Evolutionary conservation across 331 rosid species (phyloP).

Genomic region (Acacia pycnantha): DNA sequence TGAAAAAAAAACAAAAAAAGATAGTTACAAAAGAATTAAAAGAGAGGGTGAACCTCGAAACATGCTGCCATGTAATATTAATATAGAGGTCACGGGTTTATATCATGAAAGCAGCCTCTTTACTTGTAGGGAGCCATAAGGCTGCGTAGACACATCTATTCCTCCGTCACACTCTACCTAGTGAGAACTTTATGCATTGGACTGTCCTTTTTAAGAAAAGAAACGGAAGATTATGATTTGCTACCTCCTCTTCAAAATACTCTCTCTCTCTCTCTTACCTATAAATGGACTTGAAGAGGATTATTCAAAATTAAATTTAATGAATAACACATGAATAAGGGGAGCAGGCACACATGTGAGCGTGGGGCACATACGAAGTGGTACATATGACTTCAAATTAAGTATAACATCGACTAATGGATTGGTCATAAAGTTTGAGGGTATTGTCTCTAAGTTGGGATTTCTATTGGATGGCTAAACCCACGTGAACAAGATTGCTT

Average conservation of each 20-base stretch:
- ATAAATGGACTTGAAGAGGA: too few relatives aligned
- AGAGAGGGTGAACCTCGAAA: too few relatives aligned
- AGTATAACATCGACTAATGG: not conserved
- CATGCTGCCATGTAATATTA: too few relatives aligned
- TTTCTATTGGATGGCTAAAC: constrained; percentile 43
- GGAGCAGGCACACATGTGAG: not conserved
- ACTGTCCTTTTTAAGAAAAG: not conserved
- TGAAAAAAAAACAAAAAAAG: not conserved
- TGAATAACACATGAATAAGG: not conserved
- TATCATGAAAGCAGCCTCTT: too few relatives aligned
- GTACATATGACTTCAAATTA: not conserved
- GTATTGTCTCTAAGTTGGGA: constrained; percentile 35
- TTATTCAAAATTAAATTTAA: not conserved
- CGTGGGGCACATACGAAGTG: not conserved
- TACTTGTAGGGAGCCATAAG: too few relatives aligned
- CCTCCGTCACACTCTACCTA: too few relatives aligned
- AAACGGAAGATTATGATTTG: not conserved
- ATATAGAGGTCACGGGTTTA: too few relatives aligned
- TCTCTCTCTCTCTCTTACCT: too few relatives aligned
- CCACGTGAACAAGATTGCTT: constrained; percentile 52
- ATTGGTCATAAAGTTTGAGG: not conserved
- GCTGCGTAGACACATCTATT: too few relatives aligned
- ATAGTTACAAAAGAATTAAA: not conserved
- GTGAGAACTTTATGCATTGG: too few relatives aligned
- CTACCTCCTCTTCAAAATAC: not conserved